Conservation (phyloP, 371 early-diverging fungal species). For the Batkoa obscura region DNA sequence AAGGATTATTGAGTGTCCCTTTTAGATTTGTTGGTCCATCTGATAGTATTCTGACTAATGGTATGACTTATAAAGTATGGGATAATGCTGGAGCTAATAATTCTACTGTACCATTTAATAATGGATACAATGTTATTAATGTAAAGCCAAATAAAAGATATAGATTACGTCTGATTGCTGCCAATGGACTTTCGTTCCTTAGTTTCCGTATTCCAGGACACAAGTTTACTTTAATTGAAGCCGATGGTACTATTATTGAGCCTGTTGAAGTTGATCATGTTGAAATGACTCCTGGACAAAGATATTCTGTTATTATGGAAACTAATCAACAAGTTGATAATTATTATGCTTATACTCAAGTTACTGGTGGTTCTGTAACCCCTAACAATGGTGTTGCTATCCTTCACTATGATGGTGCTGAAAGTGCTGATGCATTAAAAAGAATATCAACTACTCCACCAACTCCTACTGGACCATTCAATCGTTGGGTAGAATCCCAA, state of each 20-base stretch:
- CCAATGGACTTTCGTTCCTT: background rate
- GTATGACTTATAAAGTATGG: conserved; percentile 10
- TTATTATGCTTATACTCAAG: conserved; percentile 14
- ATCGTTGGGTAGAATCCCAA: no score
- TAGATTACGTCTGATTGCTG: background rate
- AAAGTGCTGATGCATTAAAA: no score
- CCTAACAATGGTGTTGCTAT: conserved; percentile 12
- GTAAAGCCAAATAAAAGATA: background rate
- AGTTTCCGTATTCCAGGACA: conserved; percentile 18
- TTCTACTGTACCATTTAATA: background rate
- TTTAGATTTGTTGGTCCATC: conserved; percentile 5
- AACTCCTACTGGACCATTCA: no score
- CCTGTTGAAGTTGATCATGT: conserved; percentile 13
- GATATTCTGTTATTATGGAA: conserved; percentile 18
- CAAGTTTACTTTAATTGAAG: conserved; percentile 17
- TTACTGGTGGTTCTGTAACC: conserved; percentile 8
- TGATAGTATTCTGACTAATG: conserved; percentile 18
- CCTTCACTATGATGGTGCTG: conserved; percentile 12
- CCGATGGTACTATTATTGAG: conserved; percentile 16
- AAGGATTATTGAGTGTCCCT: background rate
- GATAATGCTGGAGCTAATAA: background rate
- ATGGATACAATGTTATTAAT: background rate
- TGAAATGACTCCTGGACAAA: conserved; percentile 16
- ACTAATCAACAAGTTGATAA: conserved; percentile 15
- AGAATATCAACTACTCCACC: no score